Evolutionary conservation across 2,329 filamentous ascomycete genomes (phyloP).

Genomic region (Neonectria coccinea): DNA sequence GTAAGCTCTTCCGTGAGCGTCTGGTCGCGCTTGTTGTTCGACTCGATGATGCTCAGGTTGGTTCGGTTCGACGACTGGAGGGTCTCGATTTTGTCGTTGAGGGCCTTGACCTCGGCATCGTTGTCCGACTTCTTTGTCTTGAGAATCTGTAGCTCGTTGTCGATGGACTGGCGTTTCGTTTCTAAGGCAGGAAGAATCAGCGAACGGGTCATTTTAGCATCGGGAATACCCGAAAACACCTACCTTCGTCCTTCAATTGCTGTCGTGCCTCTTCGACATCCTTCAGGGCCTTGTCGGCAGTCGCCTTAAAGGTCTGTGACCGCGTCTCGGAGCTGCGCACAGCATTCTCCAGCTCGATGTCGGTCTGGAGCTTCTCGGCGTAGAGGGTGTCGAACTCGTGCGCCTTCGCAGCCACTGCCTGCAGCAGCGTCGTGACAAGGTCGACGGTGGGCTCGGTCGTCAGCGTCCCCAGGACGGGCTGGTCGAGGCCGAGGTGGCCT

Average conservation of each 20-base stretch:
- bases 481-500: conserved; percentile 75
- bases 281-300: conserved; percentile 84
- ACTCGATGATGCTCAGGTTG: conserved; percentile 87
- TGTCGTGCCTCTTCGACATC: conserved; percentile 85
- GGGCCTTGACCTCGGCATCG: conserved; percentile 77
- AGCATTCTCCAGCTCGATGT: conserved; percentile 93
- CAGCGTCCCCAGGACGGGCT: conserved; percentile 70
- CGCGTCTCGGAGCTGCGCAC: conserved; percentile 86
- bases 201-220: conserved; percentile 9
- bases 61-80: conserved; percentile 94
- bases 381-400: conserved; percentile 85
- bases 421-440: conserved; percentile 79
- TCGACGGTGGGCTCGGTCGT: conserved; percentile 79
- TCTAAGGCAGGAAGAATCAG: conserved; percentile 64
- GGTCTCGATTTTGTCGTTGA: conserved; percentile 85
- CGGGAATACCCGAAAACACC: conserved; percentile 37
- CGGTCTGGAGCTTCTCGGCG: conserved; percentile 87
- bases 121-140: conserved; percentile 81
- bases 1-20: conserved; percentile 87
- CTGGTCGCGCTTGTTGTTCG: conserved; percentile 88
- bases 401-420: conserved; percentile 80
- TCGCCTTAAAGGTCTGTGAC: conserved; percentile 82
- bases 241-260: conserved; percentile 87
- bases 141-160: conserved; percentile 83
- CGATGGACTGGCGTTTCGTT: conserved; percentile 77